Evolutionary conservation across 805 yeast genomes (phyloP), one percentile per base, ranked within the genome.

Genomic region (Cyberlindnera sargentensis): DNA sequence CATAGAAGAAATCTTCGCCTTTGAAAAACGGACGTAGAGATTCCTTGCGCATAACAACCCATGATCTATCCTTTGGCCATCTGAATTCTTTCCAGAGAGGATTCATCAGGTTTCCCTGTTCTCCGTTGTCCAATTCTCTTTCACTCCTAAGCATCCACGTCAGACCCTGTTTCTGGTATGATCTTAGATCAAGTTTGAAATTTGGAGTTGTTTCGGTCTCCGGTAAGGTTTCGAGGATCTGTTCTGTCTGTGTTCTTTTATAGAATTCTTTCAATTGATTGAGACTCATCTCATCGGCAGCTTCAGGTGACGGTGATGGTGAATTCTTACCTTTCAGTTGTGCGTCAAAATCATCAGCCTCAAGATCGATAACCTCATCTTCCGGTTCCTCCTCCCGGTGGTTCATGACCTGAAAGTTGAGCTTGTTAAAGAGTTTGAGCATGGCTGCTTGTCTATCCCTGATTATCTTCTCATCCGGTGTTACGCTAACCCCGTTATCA

Each of bases 121-220:
- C 82, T 5, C 72, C 74, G 29, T 71, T 65, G 54, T 41, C 70
- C 47, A 73, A 63, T 49, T 82, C 89, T 34, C 75, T 71, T 57
- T 89, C 96, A 44, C 91, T 68, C 30, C 79, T 72, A n/a, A 88
- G 63, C 91, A 89, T 82, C 96, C 96, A 89, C 1, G 90, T 78
- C 29, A 88, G 64, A 0, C 95, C 96, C 53, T 82, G 87, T 47
- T 76, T 80, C 62, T 91, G 98, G 60, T 91, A 91, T 1, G 79
- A 75, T 44, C 95, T 68, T 40, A 91, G 64, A 1, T 66, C 65
- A 40, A 90, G 52, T 7, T 68, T 69, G 54, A 89, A 84, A 2
- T 69, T 53, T 43, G 74, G 73, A 1, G 55, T 53, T 5, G 67
- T 48, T 3, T 80, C 80, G 1, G 84, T 75, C 47, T 77, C 82